Conservation (phyloP, 306 rosid genomes). For the Dryas octopetala region DNA sequence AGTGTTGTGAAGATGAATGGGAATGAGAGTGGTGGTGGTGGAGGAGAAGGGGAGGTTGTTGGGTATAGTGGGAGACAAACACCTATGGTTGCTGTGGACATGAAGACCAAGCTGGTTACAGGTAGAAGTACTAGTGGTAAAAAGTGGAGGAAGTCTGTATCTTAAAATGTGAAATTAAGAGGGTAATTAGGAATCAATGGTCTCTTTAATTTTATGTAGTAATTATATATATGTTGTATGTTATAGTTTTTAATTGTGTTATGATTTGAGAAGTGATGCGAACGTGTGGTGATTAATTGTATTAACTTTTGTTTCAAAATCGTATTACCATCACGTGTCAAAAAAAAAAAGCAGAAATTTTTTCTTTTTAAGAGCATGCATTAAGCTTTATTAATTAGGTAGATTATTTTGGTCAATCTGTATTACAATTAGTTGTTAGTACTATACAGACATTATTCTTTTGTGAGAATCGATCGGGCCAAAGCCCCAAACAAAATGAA, state of each 20-base stretch:
- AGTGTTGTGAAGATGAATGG: slow-evolving; percentile 25
- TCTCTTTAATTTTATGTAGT: neutral
- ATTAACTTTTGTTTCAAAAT: no score
- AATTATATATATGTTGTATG: neutral
- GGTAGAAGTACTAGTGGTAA: slow-evolving; percentile 37
- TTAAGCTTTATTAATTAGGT: no score
- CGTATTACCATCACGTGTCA: no score
- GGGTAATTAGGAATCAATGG: neutral
- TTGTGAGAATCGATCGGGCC: no score
- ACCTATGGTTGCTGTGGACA: slow-evolving; percentile 38
- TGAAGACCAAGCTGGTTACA: slow-evolving; percentile 52
- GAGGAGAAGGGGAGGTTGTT: slow-evolving; percentile 33
- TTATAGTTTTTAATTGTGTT: neutral
- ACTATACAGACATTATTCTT: no score
- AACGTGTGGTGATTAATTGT: no score
- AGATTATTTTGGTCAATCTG: no score
- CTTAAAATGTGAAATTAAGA: slow-evolving; percentile 23
- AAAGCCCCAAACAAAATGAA: no score
- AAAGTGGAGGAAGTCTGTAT: slow-evolving; percentile 77
- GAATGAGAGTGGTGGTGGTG: neutral
- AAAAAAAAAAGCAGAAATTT: no score
- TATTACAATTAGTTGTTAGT: no score
- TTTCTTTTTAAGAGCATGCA: no score
- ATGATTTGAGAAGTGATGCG: neutral
- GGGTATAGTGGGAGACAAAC: slow-evolving; percentile 52